A percentile compares a stretch with the other conserved stretches of the same genome.
Conservation (phyloP, 2,329 filamentous ascomycete genomes). For the Monosporascus sp. region DNA sequence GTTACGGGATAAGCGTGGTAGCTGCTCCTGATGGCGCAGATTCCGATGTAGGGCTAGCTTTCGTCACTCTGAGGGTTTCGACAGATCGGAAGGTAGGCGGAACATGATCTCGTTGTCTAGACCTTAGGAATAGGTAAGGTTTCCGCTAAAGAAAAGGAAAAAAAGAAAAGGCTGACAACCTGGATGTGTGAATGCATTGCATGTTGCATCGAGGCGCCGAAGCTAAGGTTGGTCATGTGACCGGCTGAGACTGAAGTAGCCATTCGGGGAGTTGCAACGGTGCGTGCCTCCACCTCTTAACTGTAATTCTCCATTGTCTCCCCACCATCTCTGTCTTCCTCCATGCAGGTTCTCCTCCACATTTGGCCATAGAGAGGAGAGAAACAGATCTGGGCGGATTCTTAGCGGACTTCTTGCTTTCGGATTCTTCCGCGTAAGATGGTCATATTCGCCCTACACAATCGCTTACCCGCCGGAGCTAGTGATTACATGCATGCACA, state of each 20-base stretch:
- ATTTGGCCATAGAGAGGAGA: not conserved
- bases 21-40: too few species aligned
- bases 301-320: not conserved
- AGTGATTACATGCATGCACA: conserved; percentile 24
- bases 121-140: not conserved
- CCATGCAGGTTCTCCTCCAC: not conserved
- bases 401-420: conserved; percentile 8
- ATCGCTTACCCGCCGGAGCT: conserved; percentile 27
- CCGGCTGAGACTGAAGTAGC: not conserved
- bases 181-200: not conserved
- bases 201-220: not conserved
- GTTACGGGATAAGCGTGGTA: too few species aligned
- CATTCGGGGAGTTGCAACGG: not conserved
- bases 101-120: not conserved
- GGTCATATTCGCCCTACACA: not conserved
- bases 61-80: not conserved
- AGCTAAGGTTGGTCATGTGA: not conserved
- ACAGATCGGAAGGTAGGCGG: not conserved
- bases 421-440: conserved; percentile 9
- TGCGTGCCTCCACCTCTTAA: too few species aligned
- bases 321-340: not conserved
- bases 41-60: too few species aligned
- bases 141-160: not conserved
- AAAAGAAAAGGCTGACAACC: not conserved
- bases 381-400: conserved; percentile 1